phyloP scores from a whole-genome alignment of 2,329 filamentous ascomycete species.

The Colletotrichum navitas region DNA sequence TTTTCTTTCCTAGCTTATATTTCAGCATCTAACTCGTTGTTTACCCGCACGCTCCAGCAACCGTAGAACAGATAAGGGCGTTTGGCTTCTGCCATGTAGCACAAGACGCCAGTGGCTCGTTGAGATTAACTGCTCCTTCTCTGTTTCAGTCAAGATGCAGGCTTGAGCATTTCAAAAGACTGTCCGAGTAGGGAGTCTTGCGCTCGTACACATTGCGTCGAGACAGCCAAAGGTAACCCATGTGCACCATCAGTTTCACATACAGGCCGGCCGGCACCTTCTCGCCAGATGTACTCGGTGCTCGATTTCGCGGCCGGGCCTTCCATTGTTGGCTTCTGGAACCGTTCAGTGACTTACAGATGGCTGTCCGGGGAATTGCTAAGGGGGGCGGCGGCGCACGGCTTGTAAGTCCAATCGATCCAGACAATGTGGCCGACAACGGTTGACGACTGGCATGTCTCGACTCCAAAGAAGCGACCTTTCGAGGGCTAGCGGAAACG shows the following conservation, averaged over 20 bases:
- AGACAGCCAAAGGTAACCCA: neutral
- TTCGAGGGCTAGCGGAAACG: slow-evolving; percentile 27
- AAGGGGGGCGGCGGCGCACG: slow-evolving; percentile 28
- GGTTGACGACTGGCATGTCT: slow-evolving; percentile 36
- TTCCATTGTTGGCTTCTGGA: slow-evolving; percentile 9
- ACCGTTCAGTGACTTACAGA: slow-evolving; percentile 17
- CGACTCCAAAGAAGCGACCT: slow-evolving; percentile 31
- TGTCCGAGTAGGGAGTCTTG: too few relatives aligned
- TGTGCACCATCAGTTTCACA: neutral
- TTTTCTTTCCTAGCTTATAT: too few relatives aligned
- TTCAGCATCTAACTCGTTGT: neutral
- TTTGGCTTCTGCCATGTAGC: neutral
- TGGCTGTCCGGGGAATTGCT: slow-evolving; percentile 16
- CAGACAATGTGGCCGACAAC: slow-evolving; percentile 24
- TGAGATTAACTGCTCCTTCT: neutral
- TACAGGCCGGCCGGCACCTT: neutral
- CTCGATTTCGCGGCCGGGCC: slow-evolving; percentile 23
- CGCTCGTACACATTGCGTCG: neutral
- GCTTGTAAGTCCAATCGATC: slow-evolving; percentile 28
- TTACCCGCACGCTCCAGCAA: neutral
- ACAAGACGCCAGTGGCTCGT: neutral
- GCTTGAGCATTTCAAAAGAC: neutral
- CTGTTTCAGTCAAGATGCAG: neutral
- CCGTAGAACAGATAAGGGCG: neutral
- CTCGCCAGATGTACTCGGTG: neutral